These are phyloP conservation scores for Lippia alba DNA, from an alignment of 305 asterid species.

Conservation along the genomic window DNA sequence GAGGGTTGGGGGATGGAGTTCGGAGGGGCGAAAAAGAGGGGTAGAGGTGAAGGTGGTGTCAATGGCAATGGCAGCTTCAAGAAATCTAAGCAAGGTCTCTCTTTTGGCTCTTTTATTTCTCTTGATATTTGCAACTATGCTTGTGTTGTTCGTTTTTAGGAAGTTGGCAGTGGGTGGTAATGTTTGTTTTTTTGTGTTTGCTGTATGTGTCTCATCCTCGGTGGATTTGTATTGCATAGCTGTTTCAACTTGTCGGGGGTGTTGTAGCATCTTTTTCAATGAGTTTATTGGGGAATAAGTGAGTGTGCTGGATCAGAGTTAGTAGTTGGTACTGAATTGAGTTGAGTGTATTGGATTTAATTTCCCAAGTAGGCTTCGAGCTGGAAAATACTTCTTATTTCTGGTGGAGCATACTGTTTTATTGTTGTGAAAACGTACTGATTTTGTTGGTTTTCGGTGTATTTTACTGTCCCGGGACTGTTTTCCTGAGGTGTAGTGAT, in stretches of 20 bases:
- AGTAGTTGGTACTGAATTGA: not conserved
- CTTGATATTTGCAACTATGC: not conserved
- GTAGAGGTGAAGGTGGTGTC: constrained; percentile 50
- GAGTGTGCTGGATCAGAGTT: not conserved
- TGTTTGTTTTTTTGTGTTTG: not conserved
- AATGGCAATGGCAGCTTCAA: constrained; percentile 65
- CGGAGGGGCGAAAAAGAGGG: constrained; percentile 62
- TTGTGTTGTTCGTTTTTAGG: not conserved
- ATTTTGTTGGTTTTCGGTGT: too few species aligned
- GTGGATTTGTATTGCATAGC: constrained; percentile 5
- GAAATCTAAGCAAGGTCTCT: constrained; percentile 63
- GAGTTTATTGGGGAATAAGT: not conserved
- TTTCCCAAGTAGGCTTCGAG: not conserved
- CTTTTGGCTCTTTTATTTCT: constrained; percentile 11
- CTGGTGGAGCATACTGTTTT: not conserved
- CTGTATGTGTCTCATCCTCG: not conserved
- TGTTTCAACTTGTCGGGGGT: not conserved
- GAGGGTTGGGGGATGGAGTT: constrained; percentile 50
- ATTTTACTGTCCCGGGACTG: too few species aligned
- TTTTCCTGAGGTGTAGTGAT: not conserved
- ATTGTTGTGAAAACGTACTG: not conserved
- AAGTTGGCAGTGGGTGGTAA: not conserved
- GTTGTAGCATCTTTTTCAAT: not conserved
- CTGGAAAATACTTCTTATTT: not conserved
- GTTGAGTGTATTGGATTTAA: constrained; percentile 6